These are phyloP conservation scores for Orbilia brochopaga DNA, from an alignment of 2,329 filamentous ascomycete genomes.

Conservation along the genomic window DNA sequence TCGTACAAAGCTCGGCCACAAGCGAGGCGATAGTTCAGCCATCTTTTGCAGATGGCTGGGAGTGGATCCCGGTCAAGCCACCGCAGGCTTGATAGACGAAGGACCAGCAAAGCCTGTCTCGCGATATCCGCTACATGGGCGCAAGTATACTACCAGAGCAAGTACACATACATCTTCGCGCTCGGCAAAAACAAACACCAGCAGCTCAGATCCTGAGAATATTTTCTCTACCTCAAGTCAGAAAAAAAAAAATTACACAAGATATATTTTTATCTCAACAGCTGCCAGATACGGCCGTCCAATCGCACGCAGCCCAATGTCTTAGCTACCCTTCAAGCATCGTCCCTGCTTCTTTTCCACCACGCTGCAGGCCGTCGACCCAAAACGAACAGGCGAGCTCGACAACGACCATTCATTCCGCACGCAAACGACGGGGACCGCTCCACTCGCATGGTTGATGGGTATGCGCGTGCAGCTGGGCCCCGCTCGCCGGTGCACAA, in stretches of 20 bases:
- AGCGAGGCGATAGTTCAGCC: neutral
- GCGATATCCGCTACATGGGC: neutral
- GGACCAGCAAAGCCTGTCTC: too few relatives aligned
- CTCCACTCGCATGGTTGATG: slow-evolving; percentile 3
- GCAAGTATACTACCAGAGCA: neutral
- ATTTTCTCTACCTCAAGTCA: too few relatives aligned
- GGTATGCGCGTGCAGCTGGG: neutral
- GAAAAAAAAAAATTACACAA: neutral
- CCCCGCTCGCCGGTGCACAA: neutral
- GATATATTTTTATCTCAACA: neutral
- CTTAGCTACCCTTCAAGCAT: neutral
- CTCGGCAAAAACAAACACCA: neutral
- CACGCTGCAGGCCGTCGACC: slow-evolving; percentile 25
- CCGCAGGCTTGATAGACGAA: too few relatives aligned
- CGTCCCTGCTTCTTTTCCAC: slow-evolving; percentile 34
- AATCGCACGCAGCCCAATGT: slow-evolving; percentile 13
- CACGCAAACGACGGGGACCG: neutral
- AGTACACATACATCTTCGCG: too few relatives aligned
- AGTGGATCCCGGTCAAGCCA: slow-evolving; percentile 1
- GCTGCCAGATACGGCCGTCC: slow-evolving; percentile 27
- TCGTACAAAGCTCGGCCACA: neutral
- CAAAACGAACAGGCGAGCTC: slow-evolving; percentile 43
- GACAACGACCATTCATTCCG: slow-evolving; percentile 1
- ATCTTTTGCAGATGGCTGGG: slow-evolving; percentile 4
- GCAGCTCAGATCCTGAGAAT: neutral